A percentile compares a stretch with the other conserved stretches of the same genome.
Conservation (phyloP, 106 monocot species). For the Hemerocallis citrina region DNA sequence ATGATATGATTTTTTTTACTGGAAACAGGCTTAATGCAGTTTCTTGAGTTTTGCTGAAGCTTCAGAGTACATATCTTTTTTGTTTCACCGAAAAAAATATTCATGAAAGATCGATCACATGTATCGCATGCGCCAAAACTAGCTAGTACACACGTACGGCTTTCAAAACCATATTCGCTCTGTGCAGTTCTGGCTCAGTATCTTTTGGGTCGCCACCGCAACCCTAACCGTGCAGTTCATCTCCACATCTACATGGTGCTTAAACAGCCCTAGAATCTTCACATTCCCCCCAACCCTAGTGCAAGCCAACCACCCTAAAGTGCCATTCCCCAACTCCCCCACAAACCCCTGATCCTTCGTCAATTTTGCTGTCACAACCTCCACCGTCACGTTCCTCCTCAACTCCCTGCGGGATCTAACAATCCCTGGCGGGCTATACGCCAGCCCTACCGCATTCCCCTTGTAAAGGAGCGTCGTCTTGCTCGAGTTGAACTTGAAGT, state of each 20-base stretch:
- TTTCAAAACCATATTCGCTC: constrained; percentile 23
- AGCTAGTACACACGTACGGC: not conserved
- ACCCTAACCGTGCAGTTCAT: constrained; percentile 57
- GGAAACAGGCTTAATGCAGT: no score
- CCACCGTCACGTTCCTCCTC: constrained; percentile 22
- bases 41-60: no score
- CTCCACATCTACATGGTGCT: constrained; percentile 28
- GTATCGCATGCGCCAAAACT: no score
- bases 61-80: no score
- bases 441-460: constrained; percentile 12
- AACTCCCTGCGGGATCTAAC: constrained; percentile 16
- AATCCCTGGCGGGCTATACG: constrained; percentile 21
- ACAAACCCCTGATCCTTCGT: constrained; percentile 4
- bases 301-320: constrained; percentile 19
- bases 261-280: constrained; percentile 35
- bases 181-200: constrained; percentile 31
- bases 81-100: no score
- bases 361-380: constrained; percentile 14
- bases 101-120: no score
- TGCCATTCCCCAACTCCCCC: constrained; percentile 17
- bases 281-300: constrained; percentile 52
- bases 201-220: constrained; percentile 12
- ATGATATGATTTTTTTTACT: no score
- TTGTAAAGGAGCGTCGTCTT: constrained; percentile 30
- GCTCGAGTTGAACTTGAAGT: constrained; percentile 24